Evolutionary conservation across 1,139 yeast genomes (phyloP), one percentile per base, ranked within the genome.

Genomic region (Hanseniaspora sp.): DNA sequence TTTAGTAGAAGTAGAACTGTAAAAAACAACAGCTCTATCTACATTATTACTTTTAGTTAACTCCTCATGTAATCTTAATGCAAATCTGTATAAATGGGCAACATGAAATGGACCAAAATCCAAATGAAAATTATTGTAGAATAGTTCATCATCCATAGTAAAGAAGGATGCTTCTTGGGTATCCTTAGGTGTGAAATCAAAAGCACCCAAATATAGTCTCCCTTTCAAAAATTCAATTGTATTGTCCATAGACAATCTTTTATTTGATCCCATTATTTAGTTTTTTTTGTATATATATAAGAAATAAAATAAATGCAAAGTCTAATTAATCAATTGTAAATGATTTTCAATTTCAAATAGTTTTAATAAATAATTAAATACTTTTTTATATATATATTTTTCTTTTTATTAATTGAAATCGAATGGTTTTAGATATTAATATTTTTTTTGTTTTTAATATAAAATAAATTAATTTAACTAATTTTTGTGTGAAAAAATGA

Each of bases 71-170:
- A 92, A 76, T 17, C 86, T 83, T 29, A 92, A 96, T 0, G 98
- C 98, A 72, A 92, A 92, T 55, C 98, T 76, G 70, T 92, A 92
- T 57, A 92, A 72, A 67, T 85, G 95, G 1, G 96, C 97, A 55
- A 92, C 82, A 64, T 92, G 95, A 59, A 92, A 72, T 0, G 98
- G 98, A 44, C 98, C 98, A 69, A 92, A 92, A 68, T 92, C 98
- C 60, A 90, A 77, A 67, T 92, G 95, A 71, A 92, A 92, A 13
- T 95, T 77, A 66, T 92, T 92, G 68, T 92, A 92, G 6, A 95
- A 94, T 52, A 92, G 76, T 0, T 90, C 81, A 62, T 90, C 95
- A 64, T 92, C 98, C 3, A 92, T 86, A 0, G 97, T 87, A 70
- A 92, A 90, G 68, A 84, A 86, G 1, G 86, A 95, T 47, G 82